Percentiles rank a stretch among this genome's conserved stretches.
phyloP scores from a whole-genome alignment of 2,329 filamentous ascomycete genomes.

The Colletotrichum cuscutae region DNA sequence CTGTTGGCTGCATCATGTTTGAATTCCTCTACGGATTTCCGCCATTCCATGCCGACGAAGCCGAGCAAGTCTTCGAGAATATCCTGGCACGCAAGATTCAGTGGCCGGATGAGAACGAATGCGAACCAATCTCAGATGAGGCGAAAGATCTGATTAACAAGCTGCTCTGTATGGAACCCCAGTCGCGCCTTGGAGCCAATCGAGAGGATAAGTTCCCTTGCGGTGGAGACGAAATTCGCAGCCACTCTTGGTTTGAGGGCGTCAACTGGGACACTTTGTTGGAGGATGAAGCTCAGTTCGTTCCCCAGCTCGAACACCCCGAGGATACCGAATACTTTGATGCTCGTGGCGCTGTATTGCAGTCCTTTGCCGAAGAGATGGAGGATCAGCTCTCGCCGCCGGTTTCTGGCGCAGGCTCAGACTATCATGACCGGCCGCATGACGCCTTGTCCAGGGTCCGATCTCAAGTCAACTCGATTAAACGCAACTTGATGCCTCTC shows the following conservation, averaged over 20 bases:
- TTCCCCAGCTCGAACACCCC: conserved; percentile 90
- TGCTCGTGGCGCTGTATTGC: conserved; percentile 86
- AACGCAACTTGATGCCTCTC: conserved; percentile 91
- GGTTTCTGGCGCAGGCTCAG: conserved; percentile 73
- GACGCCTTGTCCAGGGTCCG: conserved; percentile 92
- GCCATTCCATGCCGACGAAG: conserved; percentile 90
- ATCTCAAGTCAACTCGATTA: conserved; percentile 86
- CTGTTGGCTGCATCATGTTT: conserved; percentile 96
- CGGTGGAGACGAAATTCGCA: conserved; percentile 91
- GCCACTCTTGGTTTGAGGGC: conserved; percentile 87
- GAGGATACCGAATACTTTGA: conserved; percentile 99
- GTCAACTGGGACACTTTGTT: conserved; percentile 90
- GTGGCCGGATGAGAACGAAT: conserved; percentile 88
- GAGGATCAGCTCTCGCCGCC: conserved; percentile 87
- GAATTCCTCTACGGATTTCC: conserved; percentile 95
- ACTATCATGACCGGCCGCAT: conserved; percentile 90
- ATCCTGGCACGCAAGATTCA: conserved; percentile 90
- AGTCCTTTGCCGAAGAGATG: conserved; percentile 93
- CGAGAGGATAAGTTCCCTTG: conserved; percentile 82
- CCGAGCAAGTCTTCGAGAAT: conserved; percentile 96
- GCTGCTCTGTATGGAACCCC: conserved; percentile 86
- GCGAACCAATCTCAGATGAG: conserved; percentile 79
- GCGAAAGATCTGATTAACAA: conserved; percentile 96
- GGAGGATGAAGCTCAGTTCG: conserved; percentile 96
- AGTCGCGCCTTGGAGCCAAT: conserved; percentile 86